A percentile compares a stretch with the other conserved stretches of the same genome.
Conservation (phyloP, 257 asterid species). For the Plantago elongata region DNA sequence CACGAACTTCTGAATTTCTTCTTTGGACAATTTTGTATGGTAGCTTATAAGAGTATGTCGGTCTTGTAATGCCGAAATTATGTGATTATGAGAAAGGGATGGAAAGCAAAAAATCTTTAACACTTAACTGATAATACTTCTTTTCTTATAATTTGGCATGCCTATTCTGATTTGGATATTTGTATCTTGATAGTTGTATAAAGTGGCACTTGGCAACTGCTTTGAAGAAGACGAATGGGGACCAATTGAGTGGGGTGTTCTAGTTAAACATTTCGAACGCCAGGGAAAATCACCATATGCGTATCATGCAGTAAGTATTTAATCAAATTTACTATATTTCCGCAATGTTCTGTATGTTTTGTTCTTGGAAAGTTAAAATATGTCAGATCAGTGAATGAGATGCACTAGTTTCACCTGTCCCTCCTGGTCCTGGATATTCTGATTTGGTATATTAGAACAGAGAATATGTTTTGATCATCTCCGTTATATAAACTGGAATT, state of each 20-base stretch:
- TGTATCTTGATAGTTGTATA: conserved; percentile 48
- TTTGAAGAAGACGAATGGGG: conserved; percentile 94
- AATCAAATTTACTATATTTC: background rate
- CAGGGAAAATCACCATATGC: conserved; percentile 95
- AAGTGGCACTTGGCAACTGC: conserved; percentile 76
- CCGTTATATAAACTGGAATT: background rate
- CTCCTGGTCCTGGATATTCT: background rate
- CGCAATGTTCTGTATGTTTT: background rate
- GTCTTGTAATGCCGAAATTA: background rate
- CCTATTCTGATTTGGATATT: conserved; percentile 18
- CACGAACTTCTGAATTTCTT: background rate
- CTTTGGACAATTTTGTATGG: background rate
- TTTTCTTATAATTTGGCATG: no score
- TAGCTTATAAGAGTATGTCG: background rate
- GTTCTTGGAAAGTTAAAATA: no score
- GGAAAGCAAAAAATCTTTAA: no score
- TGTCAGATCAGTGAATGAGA: background rate
- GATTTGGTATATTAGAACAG: background rate
- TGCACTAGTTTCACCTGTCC: background rate
- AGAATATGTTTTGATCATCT: background rate
- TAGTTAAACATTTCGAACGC: conserved; percentile 92
- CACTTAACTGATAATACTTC: no score
- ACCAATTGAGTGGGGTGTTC: conserved; percentile 81
- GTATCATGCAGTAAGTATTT: conserved; percentile 79
- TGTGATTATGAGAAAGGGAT: background rate